Base-by-base conservation (phyloP, 352 stramenopile genomes). In the Phytophthora syringae region DNA sequence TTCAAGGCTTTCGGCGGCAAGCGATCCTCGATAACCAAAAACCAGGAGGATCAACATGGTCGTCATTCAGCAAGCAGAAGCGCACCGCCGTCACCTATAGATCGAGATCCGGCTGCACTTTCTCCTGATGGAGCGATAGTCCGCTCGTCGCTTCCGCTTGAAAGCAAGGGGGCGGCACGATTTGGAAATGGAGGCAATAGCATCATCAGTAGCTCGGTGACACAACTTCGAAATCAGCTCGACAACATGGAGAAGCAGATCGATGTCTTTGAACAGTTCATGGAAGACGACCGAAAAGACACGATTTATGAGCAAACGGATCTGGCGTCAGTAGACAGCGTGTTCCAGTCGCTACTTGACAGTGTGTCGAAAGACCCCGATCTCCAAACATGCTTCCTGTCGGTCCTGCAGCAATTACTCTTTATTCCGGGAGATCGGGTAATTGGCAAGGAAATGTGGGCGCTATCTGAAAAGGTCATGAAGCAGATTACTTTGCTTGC, bases 211-310 rank as follows among this genome's bases (percentile, higher is more conserved):
- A 92, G 74, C 50, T 90, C 74, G 7, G 83, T 89, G 34, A 88
- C 82, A 11, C 82, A 93, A 57, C 68, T 95, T 49, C 83, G 86
- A 5, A 92, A 86, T 47, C 86, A 95, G 43, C 59, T 95, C 18
- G 86, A 95, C 70, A 95, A 92, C 57, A 90, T 95, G 77, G 86
- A 95, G 55, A 93, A 93, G 56, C 86, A 95, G 53, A 95, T 95
- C 44, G 86, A 95, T 63, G 86, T 95, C 42, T 95, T 95, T 51
- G 86, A 95, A 58, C 79, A 85, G 15, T 95, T 95, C 45, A 93
- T 93, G 86, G 86, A 93, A 55, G 86, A 95, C 39, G 86, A 95
- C 56, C 86, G 86, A 13, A 93, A 93, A 73, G 81, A 93, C 62
- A 93, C 86, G 12, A 91, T 95, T 53, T 95, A 91, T 67, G 83